phyloP scores from a whole-genome alignment of 2,329 filamentous ascomycete genomes.

The Simplicillium sp. region DNA sequence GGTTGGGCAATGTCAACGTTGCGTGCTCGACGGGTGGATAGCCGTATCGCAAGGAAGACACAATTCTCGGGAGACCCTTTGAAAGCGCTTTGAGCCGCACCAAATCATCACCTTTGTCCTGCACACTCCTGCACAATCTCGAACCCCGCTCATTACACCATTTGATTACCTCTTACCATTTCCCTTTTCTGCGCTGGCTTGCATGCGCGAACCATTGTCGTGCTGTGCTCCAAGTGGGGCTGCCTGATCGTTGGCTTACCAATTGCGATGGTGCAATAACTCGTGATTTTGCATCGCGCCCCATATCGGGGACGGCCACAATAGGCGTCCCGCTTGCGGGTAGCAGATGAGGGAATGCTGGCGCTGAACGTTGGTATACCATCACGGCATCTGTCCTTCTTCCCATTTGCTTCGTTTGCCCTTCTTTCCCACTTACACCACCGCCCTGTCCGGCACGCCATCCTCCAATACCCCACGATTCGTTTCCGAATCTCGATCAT shows the following conservation, averaged over 20 bases:
- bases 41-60: too few relatives aligned
- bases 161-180: background rate
- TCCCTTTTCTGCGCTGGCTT: background rate
- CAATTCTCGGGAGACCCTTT: background rate
- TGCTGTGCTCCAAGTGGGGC: constrained; percentile 5
- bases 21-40: background rate
- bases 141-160: background rate
- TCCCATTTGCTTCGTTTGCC: background rate
- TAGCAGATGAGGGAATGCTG: too few relatives aligned
- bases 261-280: constrained; percentile 53
- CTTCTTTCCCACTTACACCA: background rate
- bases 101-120: too few relatives aligned
- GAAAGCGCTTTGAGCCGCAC: background rate
- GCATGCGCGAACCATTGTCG: background rate
- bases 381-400: background rate
- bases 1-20: background rate
- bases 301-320: too few relatives aligned
- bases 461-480: too few relatives aligned
- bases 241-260: constrained; percentile 23
- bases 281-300: constrained; percentile 35
- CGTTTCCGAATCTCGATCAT: too few relatives aligned
- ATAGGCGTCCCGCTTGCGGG: too few relatives aligned
- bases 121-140: too few relatives aligned
- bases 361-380: too few relatives aligned
- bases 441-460: background rate